A percentile compares a stretch with the other conserved stretches of the same genome.
These are phyloP conservation scores for Phylloboletellus chloephorus DNA, from an alignment of 1,284 basidiomycete genomes.

Conservation along the genomic window DNA sequence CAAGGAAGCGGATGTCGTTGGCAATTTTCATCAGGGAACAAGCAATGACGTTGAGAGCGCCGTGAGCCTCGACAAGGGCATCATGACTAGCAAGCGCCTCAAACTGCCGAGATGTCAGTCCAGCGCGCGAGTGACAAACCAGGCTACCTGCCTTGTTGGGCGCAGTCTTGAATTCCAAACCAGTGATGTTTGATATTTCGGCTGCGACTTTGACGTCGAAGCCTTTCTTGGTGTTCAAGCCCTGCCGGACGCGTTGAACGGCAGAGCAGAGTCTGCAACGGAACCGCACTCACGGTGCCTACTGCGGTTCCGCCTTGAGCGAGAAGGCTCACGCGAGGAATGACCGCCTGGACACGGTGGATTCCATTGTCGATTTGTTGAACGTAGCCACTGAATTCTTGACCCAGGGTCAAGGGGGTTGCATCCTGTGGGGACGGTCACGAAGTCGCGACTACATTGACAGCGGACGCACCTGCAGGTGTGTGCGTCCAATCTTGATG, in stretches of 20 bases:
- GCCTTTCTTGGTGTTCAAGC: slow-evolving; percentile 94
- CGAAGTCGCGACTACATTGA: neutral
- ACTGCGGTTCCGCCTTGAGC: slow-evolving; percentile 99
- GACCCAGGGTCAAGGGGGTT: slow-evolving; percentile 94
- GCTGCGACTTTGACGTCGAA: slow-evolving; percentile 94
- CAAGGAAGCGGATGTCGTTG: slow-evolving; percentile 98
- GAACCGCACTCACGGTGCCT: slow-evolving; percentile 68
- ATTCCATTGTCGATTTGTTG: slow-evolving; percentile 93
- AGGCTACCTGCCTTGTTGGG: slow-evolving; percentile 81
- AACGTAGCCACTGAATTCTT: slow-evolving; percentile 98
- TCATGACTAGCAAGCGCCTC: slow-evolving; percentile 97
- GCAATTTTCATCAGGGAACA: slow-evolving; percentile 99
- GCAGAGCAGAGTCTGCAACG: neutral
- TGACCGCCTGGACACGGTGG: slow-evolving; percentile 73
- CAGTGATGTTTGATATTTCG: slow-evolving; percentile 90
- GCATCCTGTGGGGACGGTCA: slow-evolving; percentile 67
- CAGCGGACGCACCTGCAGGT: slow-evolving; percentile 63
- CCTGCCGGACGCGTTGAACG: slow-evolving; percentile 44
- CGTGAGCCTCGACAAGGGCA: slow-evolving; percentile 95
- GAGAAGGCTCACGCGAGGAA: slow-evolving; percentile 86
- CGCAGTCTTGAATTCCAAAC: slow-evolving; percentile 89
- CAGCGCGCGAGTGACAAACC: neutral
- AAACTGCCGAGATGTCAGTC: slow-evolving; percentile 51
- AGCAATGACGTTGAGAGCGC: slow-evolving; percentile 92
- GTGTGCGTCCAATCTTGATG: slow-evolving; percentile 98